Conservation (phyloP, 192 early-diverging fungal genomes). For the Linnemannia zychae region DNA sequence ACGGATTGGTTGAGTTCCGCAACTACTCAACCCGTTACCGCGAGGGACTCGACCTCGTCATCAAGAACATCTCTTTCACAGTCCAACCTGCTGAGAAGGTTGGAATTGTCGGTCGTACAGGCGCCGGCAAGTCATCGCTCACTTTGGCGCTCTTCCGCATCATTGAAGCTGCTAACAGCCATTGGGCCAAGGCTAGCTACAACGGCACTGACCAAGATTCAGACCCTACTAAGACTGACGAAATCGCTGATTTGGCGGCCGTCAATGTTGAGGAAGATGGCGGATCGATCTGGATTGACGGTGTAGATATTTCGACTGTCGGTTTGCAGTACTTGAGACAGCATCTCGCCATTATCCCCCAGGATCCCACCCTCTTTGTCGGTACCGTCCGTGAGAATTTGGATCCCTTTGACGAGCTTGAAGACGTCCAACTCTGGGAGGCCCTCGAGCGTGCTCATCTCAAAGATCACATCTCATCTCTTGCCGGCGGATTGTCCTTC, state of each 20-base stretch:
- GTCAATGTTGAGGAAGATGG: slow-evolving; percentile 61
- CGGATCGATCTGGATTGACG: slow-evolving; percentile 36
- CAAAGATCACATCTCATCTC: no score
- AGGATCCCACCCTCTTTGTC: slow-evolving; percentile 18
- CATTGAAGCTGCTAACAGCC: slow-evolving; percentile 43
- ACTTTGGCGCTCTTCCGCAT: slow-evolving; percentile 56
- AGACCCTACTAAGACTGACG: background rate
- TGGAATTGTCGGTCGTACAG: slow-evolving; percentile 36
- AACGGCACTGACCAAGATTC: slow-evolving; percentile 21
- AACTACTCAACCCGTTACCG: slow-evolving; percentile 86
- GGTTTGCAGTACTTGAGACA: slow-evolving; percentile 16
- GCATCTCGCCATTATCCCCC: slow-evolving; percentile 22
- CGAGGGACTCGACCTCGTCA: slow-evolving; percentile 80
- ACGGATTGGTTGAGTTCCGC: slow-evolving; percentile 72
- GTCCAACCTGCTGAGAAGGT: slow-evolving; percentile 20
- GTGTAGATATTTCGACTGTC: slow-evolving; percentile 28
- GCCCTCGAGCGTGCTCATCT: slow-evolving; percentile 58
- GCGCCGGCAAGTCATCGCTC: slow-evolving; percentile 48
- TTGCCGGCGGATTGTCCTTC: no score
- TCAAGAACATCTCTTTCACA: slow-evolving; percentile 54
- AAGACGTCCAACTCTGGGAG: slow-evolving; percentile 57
- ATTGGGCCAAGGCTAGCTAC: slow-evolving; percentile 16
- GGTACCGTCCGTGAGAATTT: slow-evolving; percentile 20
- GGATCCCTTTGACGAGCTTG: slow-evolving; percentile 25
- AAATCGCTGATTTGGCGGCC: slow-evolving; percentile 40